These are phyloP conservation scores for Dalbergia cochinchinensis DNA, from an alignment of 306 rosid genomes.

Conservation along the genomic window DNA sequence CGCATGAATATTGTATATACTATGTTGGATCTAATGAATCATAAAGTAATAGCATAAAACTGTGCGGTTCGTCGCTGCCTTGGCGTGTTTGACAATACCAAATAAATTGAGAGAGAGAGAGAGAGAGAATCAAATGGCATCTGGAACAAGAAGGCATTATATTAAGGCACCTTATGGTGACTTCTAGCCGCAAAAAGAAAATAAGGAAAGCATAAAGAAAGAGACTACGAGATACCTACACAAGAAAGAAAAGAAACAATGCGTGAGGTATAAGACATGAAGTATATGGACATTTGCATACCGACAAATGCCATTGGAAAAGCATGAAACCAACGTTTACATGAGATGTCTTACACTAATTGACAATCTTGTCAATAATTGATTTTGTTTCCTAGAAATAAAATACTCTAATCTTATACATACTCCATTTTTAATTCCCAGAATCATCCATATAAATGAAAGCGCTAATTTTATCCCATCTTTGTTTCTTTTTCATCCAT, in stretches of 20 bases:
- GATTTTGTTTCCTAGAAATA: background rate
- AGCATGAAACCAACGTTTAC: constrained; percentile 4
- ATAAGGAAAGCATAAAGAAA: constrained; percentile 6
- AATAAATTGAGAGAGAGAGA: constrained; percentile 2
- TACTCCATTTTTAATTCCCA: background rate
- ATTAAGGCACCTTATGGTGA: background rate
- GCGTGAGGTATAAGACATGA: background rate
- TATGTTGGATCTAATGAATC: background rate
- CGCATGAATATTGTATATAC: background rate
- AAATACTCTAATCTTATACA: background rate
- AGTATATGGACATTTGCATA: background rate
- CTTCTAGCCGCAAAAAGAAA: background rate
- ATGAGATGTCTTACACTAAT: background rate
- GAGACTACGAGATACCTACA: background rate
- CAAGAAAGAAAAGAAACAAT: constrained; percentile 30
- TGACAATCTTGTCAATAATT: background rate
- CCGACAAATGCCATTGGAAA: constrained; percentile 23
- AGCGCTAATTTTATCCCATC: background rate
- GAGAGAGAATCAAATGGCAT: background rate
- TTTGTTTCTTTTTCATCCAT: background rate
- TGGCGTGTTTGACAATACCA: constrained; percentile 23
- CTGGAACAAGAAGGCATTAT: background rate
- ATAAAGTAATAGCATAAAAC: too few relatives aligned
- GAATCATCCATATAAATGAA: background rate
- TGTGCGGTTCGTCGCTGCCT: constrained; percentile 21